phyloP scores from a whole-genome alignment of 2,329 filamentous ascomycete species.

The Metarhizium guizhouense region DNA sequence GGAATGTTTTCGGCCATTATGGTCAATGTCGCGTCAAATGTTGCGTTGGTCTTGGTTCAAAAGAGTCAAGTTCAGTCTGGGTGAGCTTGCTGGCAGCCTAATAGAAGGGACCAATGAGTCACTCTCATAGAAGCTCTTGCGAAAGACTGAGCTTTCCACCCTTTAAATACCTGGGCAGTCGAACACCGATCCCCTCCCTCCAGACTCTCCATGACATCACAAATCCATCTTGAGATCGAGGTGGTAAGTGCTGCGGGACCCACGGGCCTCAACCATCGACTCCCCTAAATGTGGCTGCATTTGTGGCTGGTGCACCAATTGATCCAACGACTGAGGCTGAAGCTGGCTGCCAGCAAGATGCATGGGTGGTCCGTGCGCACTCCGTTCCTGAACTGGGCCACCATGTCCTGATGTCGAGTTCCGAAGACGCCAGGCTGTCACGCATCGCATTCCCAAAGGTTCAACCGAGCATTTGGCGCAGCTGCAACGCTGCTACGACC shows the following conservation, averaged over 20 bases:
- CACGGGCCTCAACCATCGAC: not conserved
- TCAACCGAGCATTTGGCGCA: not conserved
- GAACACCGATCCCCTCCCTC: slow-evolving; percentile 16
- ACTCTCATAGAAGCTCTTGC: too few species aligned
- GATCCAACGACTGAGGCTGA: not conserved
- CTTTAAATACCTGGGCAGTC: not conserved
- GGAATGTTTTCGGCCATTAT: slow-evolving; percentile 2
- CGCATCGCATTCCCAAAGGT: not conserved
- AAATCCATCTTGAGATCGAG: not conserved
- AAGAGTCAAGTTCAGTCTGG: too few species aligned
- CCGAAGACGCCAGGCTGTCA: slow-evolving; percentile 8
- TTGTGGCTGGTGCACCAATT: not conserved
- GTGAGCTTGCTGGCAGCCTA: not conserved
- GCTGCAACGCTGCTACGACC: not conserved
- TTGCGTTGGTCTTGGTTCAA: not conserved
- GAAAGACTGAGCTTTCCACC: too few species aligned
- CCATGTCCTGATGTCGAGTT: slow-evolving; percentile 16
- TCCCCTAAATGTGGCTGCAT: not conserved
- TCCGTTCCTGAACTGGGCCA: slow-evolving; percentile 12
- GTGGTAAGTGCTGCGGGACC: too few species aligned
- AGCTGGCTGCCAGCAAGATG: not conserved
- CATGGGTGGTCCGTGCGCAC: not conserved
- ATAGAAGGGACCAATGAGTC: too few species aligned
- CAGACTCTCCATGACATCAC: slow-evolving; percentile 6
- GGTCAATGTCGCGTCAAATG: not conserved